phyloP scores from a whole-genome alignment of 2,329 filamentous ascomycete genomes.

The Sporothrix phasma region DNA sequence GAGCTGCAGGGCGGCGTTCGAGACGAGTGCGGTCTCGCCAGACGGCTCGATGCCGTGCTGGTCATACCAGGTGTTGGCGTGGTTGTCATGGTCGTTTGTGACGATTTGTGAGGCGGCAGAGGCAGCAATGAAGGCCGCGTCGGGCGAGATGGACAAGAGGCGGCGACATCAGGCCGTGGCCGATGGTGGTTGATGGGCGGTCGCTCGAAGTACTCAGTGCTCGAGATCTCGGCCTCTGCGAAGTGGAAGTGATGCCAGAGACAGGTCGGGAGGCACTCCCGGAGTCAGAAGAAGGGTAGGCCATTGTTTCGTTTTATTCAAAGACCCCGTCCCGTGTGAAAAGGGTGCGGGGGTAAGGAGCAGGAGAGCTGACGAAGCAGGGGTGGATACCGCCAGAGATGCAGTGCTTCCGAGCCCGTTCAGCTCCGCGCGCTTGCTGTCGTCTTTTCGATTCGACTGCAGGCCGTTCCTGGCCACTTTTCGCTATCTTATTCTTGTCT shows the following conservation, averaged over 20 bases:
- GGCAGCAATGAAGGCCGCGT: constrained; percentile 77
- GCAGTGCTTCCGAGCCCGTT: background rate
- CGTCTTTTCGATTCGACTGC: background rate
- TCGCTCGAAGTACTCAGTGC: constrained; percentile 63
- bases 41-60: constrained; percentile 56
- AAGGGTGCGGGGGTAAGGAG: background rate
- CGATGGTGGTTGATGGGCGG: constrained; percentile 49
- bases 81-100: constrained; percentile 73
- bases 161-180: constrained; percentile 52
- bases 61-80: constrained; percentile 59
- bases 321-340: constrained; percentile 1
- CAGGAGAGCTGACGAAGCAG: background rate
- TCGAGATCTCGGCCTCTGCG: constrained; percentile 32
- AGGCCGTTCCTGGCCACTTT: background rate
- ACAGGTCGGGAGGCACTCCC: constrained; percentile 15
- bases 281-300: constrained; percentile 14
- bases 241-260: constrained; percentile 23
- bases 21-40: constrained; percentile 61
- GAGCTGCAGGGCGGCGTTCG: constrained; percentile 60
- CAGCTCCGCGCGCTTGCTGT: background rate
- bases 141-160: constrained; percentile 60
- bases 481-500: background rate
- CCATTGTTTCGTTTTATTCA: constrained; percentile 13
- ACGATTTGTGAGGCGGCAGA: constrained; percentile 87
- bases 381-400: background rate